A percentile compares a stretch with the other conserved stretches of the same genome.
Evolutionary conservation across 495 filamentous ascomycete genomes (phyloP).

Genomic region (Daldinia concentrica): DNA sequence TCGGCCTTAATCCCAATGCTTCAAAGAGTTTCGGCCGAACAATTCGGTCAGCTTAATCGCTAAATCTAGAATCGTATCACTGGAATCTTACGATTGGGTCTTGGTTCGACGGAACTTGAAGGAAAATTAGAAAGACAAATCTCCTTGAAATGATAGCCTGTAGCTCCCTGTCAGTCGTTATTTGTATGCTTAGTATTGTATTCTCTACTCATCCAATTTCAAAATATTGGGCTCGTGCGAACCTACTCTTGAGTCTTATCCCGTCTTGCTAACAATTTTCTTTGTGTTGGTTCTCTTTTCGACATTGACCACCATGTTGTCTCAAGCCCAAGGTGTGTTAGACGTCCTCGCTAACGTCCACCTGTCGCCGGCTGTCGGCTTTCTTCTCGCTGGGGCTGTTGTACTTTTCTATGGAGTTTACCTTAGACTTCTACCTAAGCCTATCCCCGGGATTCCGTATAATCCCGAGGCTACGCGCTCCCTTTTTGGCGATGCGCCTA

Average conservation of each 20-base stretch:
- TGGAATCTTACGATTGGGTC: not conserved
- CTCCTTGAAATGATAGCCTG: not conserved
- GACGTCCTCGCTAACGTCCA: not conserved
- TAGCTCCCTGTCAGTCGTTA: not conserved
- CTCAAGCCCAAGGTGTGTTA: not conserved
- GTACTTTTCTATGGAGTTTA: constrained; percentile 13
- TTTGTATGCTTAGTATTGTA: not conserved
- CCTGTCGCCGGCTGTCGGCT: not conserved
- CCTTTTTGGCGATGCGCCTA: constrained; percentile 48
- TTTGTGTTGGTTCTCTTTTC: not conserved
- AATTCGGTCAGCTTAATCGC: not conserved
- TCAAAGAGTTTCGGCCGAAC: constrained; percentile 3
- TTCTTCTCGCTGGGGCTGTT: not conserved
- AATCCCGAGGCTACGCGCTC: constrained; percentile 34
- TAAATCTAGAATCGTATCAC: not conserved
- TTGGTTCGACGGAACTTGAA: not conserved
- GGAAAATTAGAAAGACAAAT: not conserved
- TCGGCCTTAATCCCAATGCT: not conserved
- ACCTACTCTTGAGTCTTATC: too few species aligned
- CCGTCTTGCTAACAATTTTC: too few species aligned
- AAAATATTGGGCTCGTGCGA: not conserved
- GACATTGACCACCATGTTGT: not conserved
- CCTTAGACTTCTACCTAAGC: constrained; percentile 35
- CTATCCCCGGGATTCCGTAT: constrained; percentile 49
- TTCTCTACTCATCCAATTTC: not conserved